phyloP scores from a whole-genome alignment of 176 grass and related monocot genomes.

The Bromus sterilis region DNA sequence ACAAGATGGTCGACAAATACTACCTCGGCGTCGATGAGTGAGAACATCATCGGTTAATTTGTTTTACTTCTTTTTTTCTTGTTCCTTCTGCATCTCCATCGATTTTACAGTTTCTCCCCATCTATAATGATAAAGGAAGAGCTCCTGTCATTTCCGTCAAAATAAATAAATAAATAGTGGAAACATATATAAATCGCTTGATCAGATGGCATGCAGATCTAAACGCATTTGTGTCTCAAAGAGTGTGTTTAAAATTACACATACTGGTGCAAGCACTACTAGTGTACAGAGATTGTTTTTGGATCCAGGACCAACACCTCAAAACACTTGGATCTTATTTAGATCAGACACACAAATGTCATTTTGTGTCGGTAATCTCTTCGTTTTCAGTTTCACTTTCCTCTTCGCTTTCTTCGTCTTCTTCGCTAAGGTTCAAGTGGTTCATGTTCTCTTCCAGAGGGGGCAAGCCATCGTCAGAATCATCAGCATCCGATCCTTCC shows the following conservation, averaged over 20 bases:
- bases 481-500: slow-evolving; percentile 54
- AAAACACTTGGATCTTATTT: not conserved
- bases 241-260: not conserved
- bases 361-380: not conserved
- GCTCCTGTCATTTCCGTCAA: no score
- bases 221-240: no score
- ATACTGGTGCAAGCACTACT: not conserved
- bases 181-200: no score
- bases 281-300: not conserved
- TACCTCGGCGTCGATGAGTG: no score
- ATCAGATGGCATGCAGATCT: no score
- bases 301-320: not conserved
- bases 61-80: no score
- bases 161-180: no score
- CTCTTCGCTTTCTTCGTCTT: slow-evolving; percentile 48
- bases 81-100: no score
- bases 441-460: slow-evolving; percentile 88
- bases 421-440: slow-evolving; percentile 51
- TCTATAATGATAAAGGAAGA: no score
- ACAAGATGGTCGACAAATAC: no score
- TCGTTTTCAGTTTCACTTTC: slow-evolving; percentile 36
- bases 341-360: not conserved
- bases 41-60: no score
- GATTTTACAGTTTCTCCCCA: no score
- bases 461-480: slow-evolving; percentile 73